Evolutionary conservation across 805 yeast genomes (phyloP).

Genomic region (Candida dajiaensis): DNA sequence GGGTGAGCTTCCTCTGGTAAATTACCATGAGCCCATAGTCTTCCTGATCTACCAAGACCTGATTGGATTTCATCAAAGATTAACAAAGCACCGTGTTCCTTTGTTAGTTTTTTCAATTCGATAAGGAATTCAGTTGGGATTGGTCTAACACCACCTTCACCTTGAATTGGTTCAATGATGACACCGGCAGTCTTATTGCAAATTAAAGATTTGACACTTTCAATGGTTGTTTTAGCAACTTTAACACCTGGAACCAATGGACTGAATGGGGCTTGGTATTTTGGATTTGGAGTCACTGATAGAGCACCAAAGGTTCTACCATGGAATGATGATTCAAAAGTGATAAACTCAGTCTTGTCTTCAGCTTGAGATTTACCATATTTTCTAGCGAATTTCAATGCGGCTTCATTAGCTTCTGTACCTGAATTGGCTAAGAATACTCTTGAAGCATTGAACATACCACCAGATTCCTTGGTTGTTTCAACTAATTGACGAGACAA

Average conservation of each 20-base stretch:
- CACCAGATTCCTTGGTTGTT: constrained; percentile 65
- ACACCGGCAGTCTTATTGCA: constrained; percentile 63
- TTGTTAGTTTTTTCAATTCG: constrained; percentile 62
- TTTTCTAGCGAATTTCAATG: constrained; percentile 75
- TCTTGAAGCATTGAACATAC: constrained; percentile 72
- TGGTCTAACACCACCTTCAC: constrained; percentile 91
- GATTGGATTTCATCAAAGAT: constrained; percentile 96
- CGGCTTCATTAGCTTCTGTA: constrained; percentile 77
- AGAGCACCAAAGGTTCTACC: constrained; percentile 94
- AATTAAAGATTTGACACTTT: constrained; percentile 45
- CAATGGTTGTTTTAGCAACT: constrained; percentile 58
- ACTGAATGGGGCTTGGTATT: constrained; percentile 86
- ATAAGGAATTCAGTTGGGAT: constrained; percentile 58
- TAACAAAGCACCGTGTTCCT: constrained; percentile 62
- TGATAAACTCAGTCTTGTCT: constrained; percentile 67
- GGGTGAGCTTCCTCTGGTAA: constrained; percentile 83
- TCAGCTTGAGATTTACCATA: constrained; percentile 53
- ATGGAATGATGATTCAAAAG: constrained; percentile 89
- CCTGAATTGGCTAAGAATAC: constrained; percentile 73
- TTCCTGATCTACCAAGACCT: constrained; percentile 91
- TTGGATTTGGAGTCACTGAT: constrained; percentile 86
- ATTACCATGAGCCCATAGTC: constrained; percentile 84
- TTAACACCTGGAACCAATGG: constrained; percentile 89
- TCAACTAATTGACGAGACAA: constrained; percentile 66
- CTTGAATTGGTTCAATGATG: constrained; percentile 95